Conservation (phyloP, 257 asterid species). For the Nicotiana benthamiana region DNA sequence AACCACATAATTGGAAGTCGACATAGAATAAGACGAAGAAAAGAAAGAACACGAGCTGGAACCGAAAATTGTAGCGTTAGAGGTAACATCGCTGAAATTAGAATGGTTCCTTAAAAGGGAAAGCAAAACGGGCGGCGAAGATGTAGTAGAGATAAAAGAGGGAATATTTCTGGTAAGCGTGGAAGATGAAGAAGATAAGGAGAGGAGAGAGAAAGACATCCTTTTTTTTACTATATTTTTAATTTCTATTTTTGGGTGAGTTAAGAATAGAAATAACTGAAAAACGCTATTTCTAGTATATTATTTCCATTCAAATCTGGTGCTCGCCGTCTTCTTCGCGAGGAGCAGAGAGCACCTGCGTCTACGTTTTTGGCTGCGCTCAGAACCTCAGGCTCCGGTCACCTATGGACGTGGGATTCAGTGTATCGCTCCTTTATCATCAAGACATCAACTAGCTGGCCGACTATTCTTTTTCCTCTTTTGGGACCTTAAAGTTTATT, state of each 20-base stretch:
- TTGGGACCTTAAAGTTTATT: background rate
- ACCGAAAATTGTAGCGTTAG: background rate
- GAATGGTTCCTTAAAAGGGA: background rate
- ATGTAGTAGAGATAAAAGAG: conserved; percentile 15
- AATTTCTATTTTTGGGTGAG: background rate
- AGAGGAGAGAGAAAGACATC: conserved; percentile 42
- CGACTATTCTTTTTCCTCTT: background rate
- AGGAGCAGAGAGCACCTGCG: background rate
- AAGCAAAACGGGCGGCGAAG: conserved; percentile 23
- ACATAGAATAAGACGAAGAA: conserved; percentile 23
- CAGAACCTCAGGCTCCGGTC: background rate
- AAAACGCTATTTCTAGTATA: background rate
- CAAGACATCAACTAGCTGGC: background rate
- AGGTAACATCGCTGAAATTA: background rate
- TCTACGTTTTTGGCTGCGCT: background rate
- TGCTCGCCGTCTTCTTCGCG: background rate
- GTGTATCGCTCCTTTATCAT: background rate
- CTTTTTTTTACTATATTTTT: background rate
- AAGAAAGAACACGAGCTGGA: conserved; percentile 1
- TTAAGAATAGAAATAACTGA: background rate
- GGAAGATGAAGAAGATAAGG: conserved; percentile 26
- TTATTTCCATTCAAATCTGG: background rate
- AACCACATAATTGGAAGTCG: conserved; percentile 30
- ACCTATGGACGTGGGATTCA: background rate
- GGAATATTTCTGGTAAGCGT: conserved; percentile 12